A percentile compares a stretch with the other conserved stretches of the same genome.
phyloP scores from a whole-genome alignment of 305 asterid species.

The Ruellia speciosa region DNA sequence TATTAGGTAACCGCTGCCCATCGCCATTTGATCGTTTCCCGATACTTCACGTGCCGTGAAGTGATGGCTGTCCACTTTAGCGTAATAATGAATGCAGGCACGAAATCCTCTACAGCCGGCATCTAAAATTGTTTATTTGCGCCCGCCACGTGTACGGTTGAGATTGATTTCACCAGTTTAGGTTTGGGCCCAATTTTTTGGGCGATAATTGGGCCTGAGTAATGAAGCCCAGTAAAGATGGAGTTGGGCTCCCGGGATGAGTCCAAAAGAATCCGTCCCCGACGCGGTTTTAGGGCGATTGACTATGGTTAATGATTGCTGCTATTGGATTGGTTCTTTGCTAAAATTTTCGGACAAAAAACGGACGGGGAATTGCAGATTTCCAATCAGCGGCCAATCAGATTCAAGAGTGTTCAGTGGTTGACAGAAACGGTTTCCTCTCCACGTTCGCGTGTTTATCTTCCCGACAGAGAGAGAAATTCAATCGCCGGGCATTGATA shows the following conservation, averaged over 20 bases:
- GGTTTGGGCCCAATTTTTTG: too few species aligned
- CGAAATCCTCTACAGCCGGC: neutral
- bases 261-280: neutral
- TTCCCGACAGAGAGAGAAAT: slow-evolving; percentile 52
- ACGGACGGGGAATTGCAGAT: neutral
- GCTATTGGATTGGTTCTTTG: neutral
- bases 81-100: neutral
- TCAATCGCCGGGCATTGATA: slow-evolving; percentile 16
- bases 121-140: neutral
- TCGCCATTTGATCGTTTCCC: slow-evolving; percentile 1
- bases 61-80: neutral
- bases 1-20: neutral
- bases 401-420: neutral
- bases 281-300: neutral
- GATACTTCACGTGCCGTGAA: neutral
- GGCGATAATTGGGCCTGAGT: neutral
- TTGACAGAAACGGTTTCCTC: slow-evolving; percentile 27
- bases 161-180: neutral
- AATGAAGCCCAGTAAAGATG: neutral
- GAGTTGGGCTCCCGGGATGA: neutral
- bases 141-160: neutral
- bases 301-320: neutral
- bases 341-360: neutral
- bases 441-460: slow-evolving; percentile 31
- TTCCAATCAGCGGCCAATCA: neutral